Evolutionary conservation across 2,329 filamentous ascomycete species (phyloP).

Genomic region (Tolypocladium cylindrosporum): DNA sequence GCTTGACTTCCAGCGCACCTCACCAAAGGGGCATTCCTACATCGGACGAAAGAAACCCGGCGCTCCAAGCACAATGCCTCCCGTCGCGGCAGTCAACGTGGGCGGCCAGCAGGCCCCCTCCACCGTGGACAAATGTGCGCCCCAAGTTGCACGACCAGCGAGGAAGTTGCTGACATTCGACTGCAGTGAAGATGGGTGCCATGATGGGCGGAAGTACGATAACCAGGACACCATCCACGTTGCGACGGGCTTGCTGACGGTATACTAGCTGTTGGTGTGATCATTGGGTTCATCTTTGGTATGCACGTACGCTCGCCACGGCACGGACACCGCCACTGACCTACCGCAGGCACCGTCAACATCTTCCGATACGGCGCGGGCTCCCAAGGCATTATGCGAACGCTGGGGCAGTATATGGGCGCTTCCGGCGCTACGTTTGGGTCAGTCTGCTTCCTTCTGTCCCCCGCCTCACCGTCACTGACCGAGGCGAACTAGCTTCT

Average conservation of each 20-base stretch:
- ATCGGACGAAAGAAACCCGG: background rate
- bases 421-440: slow-evolving; percentile 93
- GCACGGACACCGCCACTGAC: slow-evolving; percentile 2
- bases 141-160: slow-evolving; percentile 1
- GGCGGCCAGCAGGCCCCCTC: slow-evolving; percentile 37
- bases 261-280: slow-evolving; percentile 72
- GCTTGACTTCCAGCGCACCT: background rate
- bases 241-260: slow-evolving; percentile 18
- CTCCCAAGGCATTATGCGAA: slow-evolving; percentile 86
- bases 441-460: slow-evolving; percentile 34
- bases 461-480: slow-evolving; percentile 5
- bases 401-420: slow-evolving; percentile 92
- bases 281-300: slow-evolving; percentile 98
- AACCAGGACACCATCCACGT: slow-evolving; percentile 13
- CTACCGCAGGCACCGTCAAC: slow-evolving; percentile 65
- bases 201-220: slow-evolving; percentile 97
- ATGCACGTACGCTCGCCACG: slow-evolving; percentile 15
- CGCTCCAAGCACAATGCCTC: slow-evolving; percentile 24
- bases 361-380: slow-evolving; percentile 94
- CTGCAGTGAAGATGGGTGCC: slow-evolving; percentile 73
- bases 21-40: background rate
- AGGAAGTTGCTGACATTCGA: slow-evolving; percentile 4
- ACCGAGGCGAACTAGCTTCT: slow-evolving; percentile 50
- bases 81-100: slow-evolving; percentile 25
- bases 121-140: slow-evolving; percentile 44